Percentiles rank a stretch among this genome's conserved stretches.
These are phyloP conservation scores for Stephanodiscus triporus DNA, from an alignment of 108 stramenopile genomes.

Conservation along the genomic window DNA sequence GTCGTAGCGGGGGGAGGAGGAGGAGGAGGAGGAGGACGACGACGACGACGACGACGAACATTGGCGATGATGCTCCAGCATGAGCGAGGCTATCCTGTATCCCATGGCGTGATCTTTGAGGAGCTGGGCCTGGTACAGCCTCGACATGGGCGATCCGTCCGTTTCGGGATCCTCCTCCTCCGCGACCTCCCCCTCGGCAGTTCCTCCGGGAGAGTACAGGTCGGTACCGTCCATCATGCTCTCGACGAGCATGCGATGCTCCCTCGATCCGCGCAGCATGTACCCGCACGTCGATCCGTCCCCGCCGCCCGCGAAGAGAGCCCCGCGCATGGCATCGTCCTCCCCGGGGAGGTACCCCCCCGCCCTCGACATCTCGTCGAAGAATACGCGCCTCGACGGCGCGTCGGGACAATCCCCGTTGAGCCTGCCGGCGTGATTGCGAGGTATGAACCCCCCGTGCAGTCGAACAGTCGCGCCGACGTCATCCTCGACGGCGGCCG, in stretches of 20 bases:
- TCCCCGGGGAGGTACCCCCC: slow-evolving; percentile 33
- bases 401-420: slow-evolving; percentile 33
- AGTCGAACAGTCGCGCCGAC: slow-evolving; percentile 12
- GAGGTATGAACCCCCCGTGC: slow-evolving; percentile 56
- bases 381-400: slow-evolving; percentile 21
- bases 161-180: slow-evolving; percentile 11
- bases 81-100: slow-evolving; percentile 43
- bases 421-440: slow-evolving; percentile 44
- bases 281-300: not conserved
- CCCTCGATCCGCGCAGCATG: slow-evolving; percentile 20
- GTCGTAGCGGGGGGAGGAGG: not conserved
- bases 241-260: slow-evolving; percentile 38
- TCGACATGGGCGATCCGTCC: slow-evolving; percentile 19
- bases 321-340: slow-evolving; percentile 30
- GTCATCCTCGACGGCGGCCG: not conserved
- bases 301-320: slow-evolving; percentile 19
- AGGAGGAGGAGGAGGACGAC: not conserved
- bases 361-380: slow-evolving; percentile 35
- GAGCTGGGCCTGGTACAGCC: slow-evolving; percentile 62
- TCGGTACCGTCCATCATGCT: slow-evolving; percentile 41
- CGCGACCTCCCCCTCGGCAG: not conserved
- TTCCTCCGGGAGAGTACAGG: slow-evolving; percentile 28
- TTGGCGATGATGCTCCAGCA: slow-evolving; percentile 43
- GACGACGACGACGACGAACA: too few species aligned
- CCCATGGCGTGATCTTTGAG: slow-evolving; percentile 82